Evolutionary conservation across 306 rosid species (phyloP).

Genomic region (Vigna hirtella): DNA sequence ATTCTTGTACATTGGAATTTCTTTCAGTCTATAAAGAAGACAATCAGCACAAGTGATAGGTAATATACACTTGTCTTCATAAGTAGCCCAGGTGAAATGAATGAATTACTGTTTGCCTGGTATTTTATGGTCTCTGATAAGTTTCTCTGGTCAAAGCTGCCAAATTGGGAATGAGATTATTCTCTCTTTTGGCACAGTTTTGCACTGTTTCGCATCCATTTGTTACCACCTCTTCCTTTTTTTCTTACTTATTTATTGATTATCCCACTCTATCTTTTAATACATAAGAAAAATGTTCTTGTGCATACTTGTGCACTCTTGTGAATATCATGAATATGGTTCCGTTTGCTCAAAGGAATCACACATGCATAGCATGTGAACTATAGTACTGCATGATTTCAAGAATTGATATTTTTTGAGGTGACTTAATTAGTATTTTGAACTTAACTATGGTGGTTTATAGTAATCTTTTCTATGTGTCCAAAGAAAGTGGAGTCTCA

Average conservation of each 20-base stretch:
- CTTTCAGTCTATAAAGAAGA: not conserved
- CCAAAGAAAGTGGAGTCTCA: no score
- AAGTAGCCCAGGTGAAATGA: not conserved
- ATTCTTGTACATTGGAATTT: not conserved
- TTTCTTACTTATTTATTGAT: no score
- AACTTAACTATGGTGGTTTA: no score
- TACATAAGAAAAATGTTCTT: not conserved
- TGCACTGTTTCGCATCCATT: conserved; percentile 24
- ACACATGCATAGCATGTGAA: no score
- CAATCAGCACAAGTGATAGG: not conserved
- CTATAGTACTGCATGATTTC: no score
- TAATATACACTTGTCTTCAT: not conserved
- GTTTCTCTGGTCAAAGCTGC: not conserved
- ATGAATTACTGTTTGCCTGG: not conserved
- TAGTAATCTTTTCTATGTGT: no score
- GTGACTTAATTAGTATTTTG: no score
- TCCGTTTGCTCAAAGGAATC: not conserved
- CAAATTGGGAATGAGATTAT: not conserved
- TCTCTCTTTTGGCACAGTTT: not conserved
- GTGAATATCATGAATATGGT: not conserved
- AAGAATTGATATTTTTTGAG: no score
- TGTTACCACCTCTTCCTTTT: no score
- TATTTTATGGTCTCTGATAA: not conserved
- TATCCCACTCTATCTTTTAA: no score
- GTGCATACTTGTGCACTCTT: not conserved